phyloP scores from a whole-genome alignment of 2,329 filamentous ascomycete species.

The Xylogone sp. region DNA sequence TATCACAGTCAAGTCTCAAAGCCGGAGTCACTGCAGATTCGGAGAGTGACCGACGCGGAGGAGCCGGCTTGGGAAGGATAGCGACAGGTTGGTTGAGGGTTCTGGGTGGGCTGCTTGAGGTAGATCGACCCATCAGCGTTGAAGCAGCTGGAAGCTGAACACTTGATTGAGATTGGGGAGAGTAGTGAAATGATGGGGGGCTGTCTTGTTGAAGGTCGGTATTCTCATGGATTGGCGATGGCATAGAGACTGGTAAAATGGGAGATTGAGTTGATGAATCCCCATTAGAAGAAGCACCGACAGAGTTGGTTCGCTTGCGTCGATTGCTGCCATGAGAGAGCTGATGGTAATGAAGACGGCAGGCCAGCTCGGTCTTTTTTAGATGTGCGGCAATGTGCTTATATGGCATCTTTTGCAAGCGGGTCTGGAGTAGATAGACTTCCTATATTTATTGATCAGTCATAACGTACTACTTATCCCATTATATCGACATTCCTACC shows the following conservation, averaged over 20 bases:
- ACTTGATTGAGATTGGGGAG: constrained; percentile 25
- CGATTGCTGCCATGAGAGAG: constrained; percentile 78
- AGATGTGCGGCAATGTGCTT: constrained; percentile 83
- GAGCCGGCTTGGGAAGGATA: constrained; percentile 63
- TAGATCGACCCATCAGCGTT: constrained; percentile 45
- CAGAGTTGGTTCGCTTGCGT: constrained; percentile 70
- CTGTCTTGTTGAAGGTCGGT: constrained; percentile 16
- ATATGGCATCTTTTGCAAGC: constrained; percentile 85
- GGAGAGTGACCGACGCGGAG: constrained; percentile 41
- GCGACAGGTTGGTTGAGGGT: constrained; percentile 45
- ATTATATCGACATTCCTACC: constrained; percentile 40
- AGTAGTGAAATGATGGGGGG: constrained; percentile 34
- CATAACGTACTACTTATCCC: not conserved
- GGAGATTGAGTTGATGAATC: constrained; percentile 44
- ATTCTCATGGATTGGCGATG: constrained; percentile 46
- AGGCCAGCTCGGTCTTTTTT: constrained; percentile 85
- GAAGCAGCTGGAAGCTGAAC: constrained; percentile 40
- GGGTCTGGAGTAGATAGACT: constrained; percentile 77
- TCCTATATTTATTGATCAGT: constrained; percentile 49
- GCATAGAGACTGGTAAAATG: constrained; percentile 41
- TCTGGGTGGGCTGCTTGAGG: constrained; percentile 46
- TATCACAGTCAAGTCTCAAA: constrained; percentile 57
- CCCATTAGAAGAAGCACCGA: constrained; percentile 60
- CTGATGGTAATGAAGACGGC: constrained; percentile 83
- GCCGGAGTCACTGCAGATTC: constrained; percentile 33